Percentiles rank a stretch among this genome's conserved stretches.
phyloP scores from a whole-genome alignment of 2,329 filamentous ascomycete species.

The Elsinoe australis region DNA sequence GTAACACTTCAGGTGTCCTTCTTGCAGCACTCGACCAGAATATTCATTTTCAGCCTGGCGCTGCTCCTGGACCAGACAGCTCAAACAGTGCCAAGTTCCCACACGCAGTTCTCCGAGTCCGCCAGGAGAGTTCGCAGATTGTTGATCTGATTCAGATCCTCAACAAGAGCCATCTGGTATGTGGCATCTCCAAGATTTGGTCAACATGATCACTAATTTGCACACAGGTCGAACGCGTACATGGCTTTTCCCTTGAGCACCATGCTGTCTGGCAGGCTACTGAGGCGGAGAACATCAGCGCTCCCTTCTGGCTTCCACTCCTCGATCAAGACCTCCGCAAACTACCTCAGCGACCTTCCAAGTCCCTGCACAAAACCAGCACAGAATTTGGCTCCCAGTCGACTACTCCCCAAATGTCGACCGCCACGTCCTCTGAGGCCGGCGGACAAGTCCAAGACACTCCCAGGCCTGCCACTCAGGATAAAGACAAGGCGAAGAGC shows the following conservation, averaged over 20 bases:
- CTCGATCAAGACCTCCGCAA: conserved; percentile 47
- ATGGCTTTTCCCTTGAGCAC: conserved; percentile 47
- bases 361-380: conserved; percentile 22
- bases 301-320: conserved; percentile 43
- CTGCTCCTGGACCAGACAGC: conserved; percentile 16
- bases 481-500: conserved; percentile 20
- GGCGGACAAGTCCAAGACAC: conserved; percentile 24
- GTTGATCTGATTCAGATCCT: conserved; percentile 37
- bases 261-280: conserved; percentile 46
- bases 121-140: conserved; percentile 39
- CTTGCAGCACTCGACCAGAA: conserved; percentile 45
- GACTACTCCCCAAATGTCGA: conserved; percentile 31
- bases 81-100: conserved; percentile 34
- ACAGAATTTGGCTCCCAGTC: conserved; percentile 20
- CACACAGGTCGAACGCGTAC: conserved; percentile 40
- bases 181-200: neutral
- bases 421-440: conserved; percentile 33
- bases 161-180: conserved; percentile 39
- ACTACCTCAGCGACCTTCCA: conserved; percentile 36
- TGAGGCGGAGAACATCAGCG: conserved; percentile 37
- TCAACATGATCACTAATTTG: neutral
- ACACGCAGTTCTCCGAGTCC: conserved; percentile 45
- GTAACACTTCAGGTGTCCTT: conserved; percentile 35
- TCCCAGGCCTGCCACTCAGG: too few species aligned
- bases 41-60: conserved; percentile 33